Conservation (phyloP, 2,329 filamentous ascomycete species). For the Calonectria honghensis region DNA sequence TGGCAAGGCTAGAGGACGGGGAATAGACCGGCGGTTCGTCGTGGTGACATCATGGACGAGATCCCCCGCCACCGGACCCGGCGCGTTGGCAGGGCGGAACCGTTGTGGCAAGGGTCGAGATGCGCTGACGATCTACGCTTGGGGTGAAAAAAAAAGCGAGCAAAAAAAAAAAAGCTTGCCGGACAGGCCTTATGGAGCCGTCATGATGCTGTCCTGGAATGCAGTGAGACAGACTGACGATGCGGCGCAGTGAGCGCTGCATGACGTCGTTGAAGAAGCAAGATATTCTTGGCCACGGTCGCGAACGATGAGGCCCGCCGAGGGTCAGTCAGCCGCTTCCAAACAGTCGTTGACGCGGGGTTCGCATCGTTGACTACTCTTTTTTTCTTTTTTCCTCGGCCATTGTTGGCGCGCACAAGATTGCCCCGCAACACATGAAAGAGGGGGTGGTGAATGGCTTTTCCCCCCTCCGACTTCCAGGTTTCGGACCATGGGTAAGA, state of each 20-base stretch:
- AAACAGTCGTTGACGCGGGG: conserved; percentile 22
- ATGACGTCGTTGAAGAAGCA: conserved; percentile 23
- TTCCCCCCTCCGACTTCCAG: background rate
- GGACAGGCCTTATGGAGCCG: background rate
- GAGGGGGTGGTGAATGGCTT: background rate
- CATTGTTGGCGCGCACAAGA: conserved; percentile 7
- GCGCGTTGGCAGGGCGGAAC: conserved; percentile 12
- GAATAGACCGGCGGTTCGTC: background rate
- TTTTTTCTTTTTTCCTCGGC: background rate
- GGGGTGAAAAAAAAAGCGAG: background rate
- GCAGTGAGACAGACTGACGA: conserved; percentile 12
- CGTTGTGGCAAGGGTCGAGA: conserved; percentile 6
- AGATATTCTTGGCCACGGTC: conserved; percentile 6
- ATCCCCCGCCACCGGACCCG: conserved; percentile 21
- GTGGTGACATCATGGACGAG: conserved; percentile 24
- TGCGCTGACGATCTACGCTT: conserved; percentile 5
- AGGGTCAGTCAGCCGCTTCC: background rate
- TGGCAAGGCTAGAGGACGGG: background rate
- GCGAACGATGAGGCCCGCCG: background rate
- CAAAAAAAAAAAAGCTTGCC: conserved; percentile 6
- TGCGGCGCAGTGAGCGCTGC: conserved; percentile 9
- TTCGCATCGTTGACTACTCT: background rate
- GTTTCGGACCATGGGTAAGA: background rate
- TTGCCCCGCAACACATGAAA: conserved; percentile 28
- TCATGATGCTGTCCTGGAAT: conserved; percentile 11